phyloP scores from a whole-genome alignment of 164 flowering plant species.

The Macadamia tetraphylla region DNA sequence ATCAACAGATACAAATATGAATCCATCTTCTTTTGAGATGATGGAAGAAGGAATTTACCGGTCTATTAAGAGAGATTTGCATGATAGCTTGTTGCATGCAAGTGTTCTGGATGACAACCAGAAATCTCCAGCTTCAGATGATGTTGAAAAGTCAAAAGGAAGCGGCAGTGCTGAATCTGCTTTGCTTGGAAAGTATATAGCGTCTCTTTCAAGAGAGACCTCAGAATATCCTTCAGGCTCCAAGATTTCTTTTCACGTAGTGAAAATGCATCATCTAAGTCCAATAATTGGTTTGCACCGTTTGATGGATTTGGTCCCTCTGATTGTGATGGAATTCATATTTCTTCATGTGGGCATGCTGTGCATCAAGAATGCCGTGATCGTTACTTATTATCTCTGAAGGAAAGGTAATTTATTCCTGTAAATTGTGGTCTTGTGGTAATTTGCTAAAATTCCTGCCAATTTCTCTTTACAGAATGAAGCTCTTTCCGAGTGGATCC shows the following conservation, averaged over 20 bases:
- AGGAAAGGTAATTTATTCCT: constrained; percentile 55
- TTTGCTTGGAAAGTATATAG: constrained; percentile 52
- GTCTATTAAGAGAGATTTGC: constrained; percentile 34
- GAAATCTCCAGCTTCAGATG: constrained; percentile 7
- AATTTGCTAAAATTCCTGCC: too few relatives aligned
- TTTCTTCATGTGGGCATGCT: constrained; percentile 99
- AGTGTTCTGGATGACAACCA: constrained; percentile 15
- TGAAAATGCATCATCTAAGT: constrained; percentile 19
- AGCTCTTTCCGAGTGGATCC: too few relatives aligned
- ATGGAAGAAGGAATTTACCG: constrained; percentile 55
- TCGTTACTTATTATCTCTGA: constrained; percentile 70
- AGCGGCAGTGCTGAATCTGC: constrained; percentile 25
- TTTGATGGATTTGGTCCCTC: constrained; percentile 69
- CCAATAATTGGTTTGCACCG: constrained; percentile 18
- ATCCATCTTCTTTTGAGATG: constrained; percentile 30
- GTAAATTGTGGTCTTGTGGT: background rate
- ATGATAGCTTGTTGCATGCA: constrained; percentile 9
- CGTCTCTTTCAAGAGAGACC: constrained; percentile 38
- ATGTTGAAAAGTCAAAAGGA: constrained; percentile 13
- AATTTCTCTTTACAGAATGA: too few relatives aligned
- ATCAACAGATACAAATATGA: constrained; percentile 24
- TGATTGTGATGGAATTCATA: constrained; percentile 76
- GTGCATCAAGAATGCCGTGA: constrained; percentile 92
- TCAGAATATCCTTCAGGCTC: constrained; percentile 34
- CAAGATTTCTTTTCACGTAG: constrained; percentile 14